Conservation (phyloP, 331 rosid species). For the Stylosanthes scabra region DNA sequence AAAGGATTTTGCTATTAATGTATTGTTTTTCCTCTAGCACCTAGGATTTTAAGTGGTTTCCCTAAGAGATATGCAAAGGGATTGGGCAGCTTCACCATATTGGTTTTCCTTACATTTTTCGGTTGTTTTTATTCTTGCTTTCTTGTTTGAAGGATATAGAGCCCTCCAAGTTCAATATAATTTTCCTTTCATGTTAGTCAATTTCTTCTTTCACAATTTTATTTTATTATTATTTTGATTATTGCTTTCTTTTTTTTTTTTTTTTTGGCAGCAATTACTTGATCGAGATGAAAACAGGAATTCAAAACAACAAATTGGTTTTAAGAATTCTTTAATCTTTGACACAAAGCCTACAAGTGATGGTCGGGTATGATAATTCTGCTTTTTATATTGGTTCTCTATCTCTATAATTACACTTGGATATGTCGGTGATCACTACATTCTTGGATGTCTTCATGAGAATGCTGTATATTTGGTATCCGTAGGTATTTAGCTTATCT, state of each 20-base stretch:
- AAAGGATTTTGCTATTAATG: conserved; percentile 30
- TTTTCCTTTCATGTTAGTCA: conserved; percentile 2
- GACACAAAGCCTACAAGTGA: conserved; percentile 90
- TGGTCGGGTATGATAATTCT: conserved; percentile 79
- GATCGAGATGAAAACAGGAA: conserved; percentile 73
- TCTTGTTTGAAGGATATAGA: background rate
- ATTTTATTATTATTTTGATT: background rate
- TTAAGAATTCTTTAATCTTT: conserved; percentile 87
- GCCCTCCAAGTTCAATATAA: conserved; percentile 19
- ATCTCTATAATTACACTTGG: conserved; percentile 23
- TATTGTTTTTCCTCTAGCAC: conserved; percentile 15
- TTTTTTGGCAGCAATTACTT: conserved; percentile 67
- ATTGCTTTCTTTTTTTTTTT: too few species aligned
- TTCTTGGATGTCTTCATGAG: conserved; percentile 18
- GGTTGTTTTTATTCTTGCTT: background rate
- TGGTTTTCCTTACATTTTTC: conserved; percentile 1
- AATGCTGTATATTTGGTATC: conserved; percentile 17
- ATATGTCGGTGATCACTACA: background rate
- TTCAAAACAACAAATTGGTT: conserved; percentile 81
- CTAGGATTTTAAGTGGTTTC: conserved; percentile 4
- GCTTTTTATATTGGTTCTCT: conserved; percentile 31
- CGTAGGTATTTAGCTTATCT: conserved; percentile 6
- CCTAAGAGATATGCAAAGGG: conserved; percentile 11
- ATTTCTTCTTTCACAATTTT: background rate
- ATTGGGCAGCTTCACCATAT: conserved; percentile 13